These are phyloP conservation scores for Cryptococcus deneoformans DNA, from an alignment of 1,284 basidiomycete species.

Conservation along the genomic window DNA sequence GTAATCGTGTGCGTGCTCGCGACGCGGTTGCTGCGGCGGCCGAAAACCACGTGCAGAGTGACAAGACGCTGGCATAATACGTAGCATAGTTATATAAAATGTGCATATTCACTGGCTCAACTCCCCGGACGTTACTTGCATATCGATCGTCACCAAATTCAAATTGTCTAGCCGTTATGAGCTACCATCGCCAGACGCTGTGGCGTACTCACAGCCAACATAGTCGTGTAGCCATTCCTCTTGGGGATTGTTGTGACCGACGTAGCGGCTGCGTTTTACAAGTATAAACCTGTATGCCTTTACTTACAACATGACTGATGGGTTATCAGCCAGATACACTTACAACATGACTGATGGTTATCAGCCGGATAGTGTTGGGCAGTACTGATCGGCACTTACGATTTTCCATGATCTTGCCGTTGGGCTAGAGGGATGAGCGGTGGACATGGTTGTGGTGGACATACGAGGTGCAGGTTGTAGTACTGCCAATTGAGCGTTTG, in stretches of 20 bases:
- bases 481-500: conserved; percentile 14
- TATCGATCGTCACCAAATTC: conserved; percentile 18
- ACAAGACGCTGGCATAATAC: no score
- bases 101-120: background rate
- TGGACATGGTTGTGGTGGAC: background rate
- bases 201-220: conserved; percentile 27
- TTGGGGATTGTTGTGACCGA: conserved; percentile 18
- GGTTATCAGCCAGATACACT: background rate
- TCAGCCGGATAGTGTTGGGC: background rate
- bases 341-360: conserved; percentile 17
- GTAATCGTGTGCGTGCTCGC: no score
- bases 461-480: conserved; percentile 30
- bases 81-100: background rate
- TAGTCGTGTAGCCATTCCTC: conserved; percentile 36
- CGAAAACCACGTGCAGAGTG: background rate
- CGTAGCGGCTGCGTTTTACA: conserved; percentile 21
- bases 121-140: background rate
- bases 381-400: conserved; percentile 9
- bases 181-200: no score
- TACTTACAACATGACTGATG: conserved; percentile 17
- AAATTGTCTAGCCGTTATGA: conserved; percentile 10
- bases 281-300: background rate
- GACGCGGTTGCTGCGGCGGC: background rate
- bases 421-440: background rate
- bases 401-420: conserved; percentile 10